Percentiles rank a stretch among this genome's conserved stretches.
These are phyloP conservation scores for Bassia scoparia DNA, from an alignment of 148 eudicot genomes.

Conservation along the genomic window DNA sequence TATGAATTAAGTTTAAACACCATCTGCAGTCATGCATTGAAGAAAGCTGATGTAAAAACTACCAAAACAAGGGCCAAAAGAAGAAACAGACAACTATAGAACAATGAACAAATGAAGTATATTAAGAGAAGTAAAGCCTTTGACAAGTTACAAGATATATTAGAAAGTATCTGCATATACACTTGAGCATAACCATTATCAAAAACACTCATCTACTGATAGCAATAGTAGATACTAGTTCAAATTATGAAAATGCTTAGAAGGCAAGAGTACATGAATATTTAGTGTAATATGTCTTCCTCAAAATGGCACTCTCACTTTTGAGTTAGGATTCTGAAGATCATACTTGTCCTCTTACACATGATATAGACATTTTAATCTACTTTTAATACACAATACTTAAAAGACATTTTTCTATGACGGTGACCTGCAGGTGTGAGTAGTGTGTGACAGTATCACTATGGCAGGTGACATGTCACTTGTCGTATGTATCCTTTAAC, in stretches of 20 bases:
- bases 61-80: background rate
- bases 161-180: background rate
- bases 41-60: background rate
- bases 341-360: background rate
- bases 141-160: background rate
- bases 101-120: background rate
- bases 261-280: background rate
- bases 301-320: background rate
- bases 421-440: conserved; percentile 8
- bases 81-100: background rate
- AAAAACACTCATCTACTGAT: background rate
- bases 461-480: background rate
- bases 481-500: background rate
- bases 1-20: background rate
- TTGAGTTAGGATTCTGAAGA: background rate
- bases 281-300: no score
- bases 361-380: conserved; percentile 1
- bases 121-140: background rate
- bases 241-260: background rate
- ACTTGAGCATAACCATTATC: background rate
- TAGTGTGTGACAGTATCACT: background rate
- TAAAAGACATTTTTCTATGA: background rate
- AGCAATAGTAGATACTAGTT: background rate
- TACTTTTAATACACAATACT: conserved; percentile 5
- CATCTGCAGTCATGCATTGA: background rate